Base-by-base conservation (phyloP, 225 moss, liverwort and hornwort genomes). In the Polytrichum commune region DNA sequence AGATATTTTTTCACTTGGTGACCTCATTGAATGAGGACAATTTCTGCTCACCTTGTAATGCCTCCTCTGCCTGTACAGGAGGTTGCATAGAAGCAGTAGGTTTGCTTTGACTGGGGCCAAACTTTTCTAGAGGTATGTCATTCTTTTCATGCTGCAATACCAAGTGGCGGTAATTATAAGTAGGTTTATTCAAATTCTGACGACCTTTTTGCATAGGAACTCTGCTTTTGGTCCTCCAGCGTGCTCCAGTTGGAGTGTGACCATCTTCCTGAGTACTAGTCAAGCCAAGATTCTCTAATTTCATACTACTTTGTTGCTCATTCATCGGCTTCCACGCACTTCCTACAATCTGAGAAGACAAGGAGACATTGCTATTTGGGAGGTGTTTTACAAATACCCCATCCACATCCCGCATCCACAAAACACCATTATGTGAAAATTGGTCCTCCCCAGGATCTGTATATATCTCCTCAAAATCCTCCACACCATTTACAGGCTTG, bases 381-480 rank as follows among this genome's bases (percentile, higher is more conserved):
- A 18, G 46, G 8, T 29, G 61, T 64, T 64, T 54, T 54, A 73
- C 29, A 73, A 54, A 73, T 8, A 73, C 64, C 9, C 72, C 72
- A 55, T 73, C 72, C 20, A 2, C 5, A 27, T 64, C 72, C 62
- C 72, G 63, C 22, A 18, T 65, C 72, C 72, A 73, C 63, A 73
- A 46, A 7, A 19, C 53, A 54, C 55, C 64, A 1, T 55, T 73
- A 53, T 73, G 64, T 18, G 22, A 29, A 55, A 73, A 73, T 27
- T 32, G 54, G 54, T 73, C 72, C 54, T 63, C 18, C 26, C 8
- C 63, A 53, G 10, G 46, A 22, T 54, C 64, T 26, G 18, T 64
- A 19, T 19, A 18, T 5, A 19, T 19, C 13, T 54, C 64, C 22
- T 63, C 25, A 29, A 19, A 26, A 26, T 10, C 2, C 27, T 2